Base-by-base conservation (phyloP, 495 filamentous ascomycete species). In the Hyaloscypha hepaticicola region DNA sequence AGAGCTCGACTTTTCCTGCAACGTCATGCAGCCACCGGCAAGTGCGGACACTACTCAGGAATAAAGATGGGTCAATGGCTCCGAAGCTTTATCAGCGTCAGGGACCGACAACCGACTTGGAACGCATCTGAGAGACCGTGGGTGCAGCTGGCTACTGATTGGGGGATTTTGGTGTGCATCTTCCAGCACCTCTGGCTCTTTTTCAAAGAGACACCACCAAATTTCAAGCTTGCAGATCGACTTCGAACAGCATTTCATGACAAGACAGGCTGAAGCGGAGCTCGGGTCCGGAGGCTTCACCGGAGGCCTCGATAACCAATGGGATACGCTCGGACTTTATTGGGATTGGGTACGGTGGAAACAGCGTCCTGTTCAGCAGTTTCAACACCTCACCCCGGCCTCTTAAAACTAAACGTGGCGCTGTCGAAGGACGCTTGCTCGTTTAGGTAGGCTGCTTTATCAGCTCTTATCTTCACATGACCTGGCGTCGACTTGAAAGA, bases 1-100 rank as follows among this genome's bases (percentile, higher is more conserved):
- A 38, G 31, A 28, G 56, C 29, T 45, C 38, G 38, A 45, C 6
- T 12, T 58, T 58, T 34, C 16, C 56, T 60, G 58, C 58, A 61
- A 61, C 59, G 59, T 61, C 59, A 61, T 61, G 59, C 59, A 60
- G 26, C 25, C 21, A 8, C 27, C 53, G 53, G 53, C 53, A 26
- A 21, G 26, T 33, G 29, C 53, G 53, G 53, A 9, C 25, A 24
- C 29, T 28, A 29, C 50, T 8, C 22, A 53, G n/a, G n/a, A 25
- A 22, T 5, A 53, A 53, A 53, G 50, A 25, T 25, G 26, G 26
- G 22, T 0, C 22, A 28, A 53, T 21, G n/a, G 22, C 3, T 7
- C n/a, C 22, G 9, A 45, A 45, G 38, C 58, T 60, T 50, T 48
- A 60, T 60, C 31, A 60, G 55, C 27, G 5, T 24, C 16, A 26